Conservation (phyloP, 768 basidiomycete species). For the Mycena epipterygia region DNA sequence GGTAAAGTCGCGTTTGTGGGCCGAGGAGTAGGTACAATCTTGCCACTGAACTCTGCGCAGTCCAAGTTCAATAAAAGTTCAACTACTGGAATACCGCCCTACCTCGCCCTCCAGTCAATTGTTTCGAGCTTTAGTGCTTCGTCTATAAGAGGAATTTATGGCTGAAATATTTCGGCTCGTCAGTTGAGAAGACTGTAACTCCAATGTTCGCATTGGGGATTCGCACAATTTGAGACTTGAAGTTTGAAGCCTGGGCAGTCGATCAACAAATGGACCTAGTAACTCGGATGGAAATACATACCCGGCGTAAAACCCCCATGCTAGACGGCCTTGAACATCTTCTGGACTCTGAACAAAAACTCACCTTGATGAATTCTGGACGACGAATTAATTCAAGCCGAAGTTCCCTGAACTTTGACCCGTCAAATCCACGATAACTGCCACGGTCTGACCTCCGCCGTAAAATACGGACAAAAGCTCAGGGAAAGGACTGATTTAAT, state of each 20-base stretch:
- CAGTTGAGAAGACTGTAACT: too few relatives aligned
- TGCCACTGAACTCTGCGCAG: too few relatives aligned
- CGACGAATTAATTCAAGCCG: neutral
- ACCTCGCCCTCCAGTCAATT: too few relatives aligned
- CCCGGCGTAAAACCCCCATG: slow-evolving; percentile 8
- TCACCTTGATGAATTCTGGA: slow-evolving; percentile 23
- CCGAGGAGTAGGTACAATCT: too few relatives aligned
- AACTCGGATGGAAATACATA: neutral
- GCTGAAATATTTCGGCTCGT: too few relatives aligned
- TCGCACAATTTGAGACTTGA: too few relatives aligned
- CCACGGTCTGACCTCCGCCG: slow-evolving; percentile 38
- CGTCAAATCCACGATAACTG: slow-evolving; percentile 37
- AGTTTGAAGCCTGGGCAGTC: slow-evolving; percentile 37
- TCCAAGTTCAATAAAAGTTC: too few relatives aligned
- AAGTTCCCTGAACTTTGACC: neutral
- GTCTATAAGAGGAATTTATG: too few relatives aligned
- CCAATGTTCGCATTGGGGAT: too few relatives aligned
- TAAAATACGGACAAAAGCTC: slow-evolving; percentile 41
- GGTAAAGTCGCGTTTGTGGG: neutral
- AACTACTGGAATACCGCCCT: too few relatives aligned
- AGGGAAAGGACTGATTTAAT: slow-evolving; percentile 28
- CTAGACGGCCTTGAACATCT: neutral
- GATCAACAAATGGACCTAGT: neutral
- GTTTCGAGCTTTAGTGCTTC: too few relatives aligned
- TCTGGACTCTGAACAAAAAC: neutral